A percentile compares a stretch with the other conserved stretches of the same genome.
These are phyloP conservation scores for Tylopilus balloui DNA, from an alignment of 768 basidiomycete genomes.

Conservation along the genomic window DNA sequence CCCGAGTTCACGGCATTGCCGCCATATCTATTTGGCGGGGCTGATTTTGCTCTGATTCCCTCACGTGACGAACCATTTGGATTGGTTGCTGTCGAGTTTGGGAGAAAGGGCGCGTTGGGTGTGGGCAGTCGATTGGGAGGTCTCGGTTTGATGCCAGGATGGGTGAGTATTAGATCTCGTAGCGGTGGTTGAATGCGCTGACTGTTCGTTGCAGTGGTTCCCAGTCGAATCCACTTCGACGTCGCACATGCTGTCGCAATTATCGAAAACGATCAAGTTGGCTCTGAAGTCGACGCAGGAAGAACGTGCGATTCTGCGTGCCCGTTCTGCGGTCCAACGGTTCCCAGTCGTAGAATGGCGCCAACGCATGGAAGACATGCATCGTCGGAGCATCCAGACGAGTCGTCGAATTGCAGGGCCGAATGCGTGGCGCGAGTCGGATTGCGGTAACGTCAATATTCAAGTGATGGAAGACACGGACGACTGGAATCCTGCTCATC, in stretches of 20 bases:
- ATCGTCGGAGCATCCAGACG: constrained; percentile 71
- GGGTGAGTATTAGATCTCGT: constrained; percentile 52
- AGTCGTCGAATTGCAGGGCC: constrained; percentile 66
- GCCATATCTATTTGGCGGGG: constrained; percentile 90
- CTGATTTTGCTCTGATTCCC: constrained; percentile 93
- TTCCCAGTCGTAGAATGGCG: constrained; percentile 99
- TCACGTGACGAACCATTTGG: constrained; percentile 97
- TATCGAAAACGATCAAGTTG: constrained; percentile 92
- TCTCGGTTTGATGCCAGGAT: constrained; percentile 95
- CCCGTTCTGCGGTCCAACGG: constrained; percentile 89
- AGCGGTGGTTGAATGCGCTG: neutral
- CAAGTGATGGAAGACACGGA: constrained; percentile 61
- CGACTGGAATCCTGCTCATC: constrained; percentile 74
- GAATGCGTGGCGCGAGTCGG: constrained; percentile 75
- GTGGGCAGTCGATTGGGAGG: constrained; percentile 93
- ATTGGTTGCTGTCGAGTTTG: constrained; percentile 93
- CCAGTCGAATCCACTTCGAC: constrained; percentile 93
- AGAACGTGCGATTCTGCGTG: constrained; percentile 88
- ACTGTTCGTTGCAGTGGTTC: constrained; percentile 66
- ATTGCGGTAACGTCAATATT: constrained; percentile 45
- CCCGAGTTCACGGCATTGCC: constrained; percentile 94
- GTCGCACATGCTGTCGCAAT: constrained; percentile 89
- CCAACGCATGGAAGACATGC: constrained; percentile 93
- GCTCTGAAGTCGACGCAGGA: constrained; percentile 87
- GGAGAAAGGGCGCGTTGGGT: constrained; percentile 92